A percentile compares a stretch with the other conserved stretches of the same genome.
Evolutionary conservation across 2,329 filamentous ascomycete species (phyloP).

Genomic region (Cladosporium sp.): DNA sequence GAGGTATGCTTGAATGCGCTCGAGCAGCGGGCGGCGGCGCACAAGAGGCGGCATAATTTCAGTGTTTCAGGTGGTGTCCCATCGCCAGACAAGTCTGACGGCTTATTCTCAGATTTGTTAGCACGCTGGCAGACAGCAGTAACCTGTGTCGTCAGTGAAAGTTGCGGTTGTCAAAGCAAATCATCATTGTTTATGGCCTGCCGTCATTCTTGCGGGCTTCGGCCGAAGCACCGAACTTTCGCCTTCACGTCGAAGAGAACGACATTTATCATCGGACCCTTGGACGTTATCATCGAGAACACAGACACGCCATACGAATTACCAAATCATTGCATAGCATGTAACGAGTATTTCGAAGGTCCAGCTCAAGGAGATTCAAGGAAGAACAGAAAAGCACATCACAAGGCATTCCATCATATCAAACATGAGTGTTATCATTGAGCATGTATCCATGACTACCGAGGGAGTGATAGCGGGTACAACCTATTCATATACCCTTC

Average conservation of each 20-base stretch:
- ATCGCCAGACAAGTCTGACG: neutral
- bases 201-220: neutral
- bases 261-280: too few relatives aligned
- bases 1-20: constrained; percentile 75
- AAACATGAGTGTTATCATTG: neutral
- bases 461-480: neutral
- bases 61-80: neutral
- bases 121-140: neutral
- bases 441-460: neutral
- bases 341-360: too few relatives aligned
- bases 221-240: neutral
- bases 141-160: neutral
- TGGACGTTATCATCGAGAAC: too few relatives aligned
- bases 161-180: constrained; percentile 5
- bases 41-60: constrained; percentile 69
- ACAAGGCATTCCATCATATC: too few relatives aligned
- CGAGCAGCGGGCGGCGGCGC: constrained; percentile 69
- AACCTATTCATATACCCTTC: neutral
- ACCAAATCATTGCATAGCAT: too few relatives aligned
- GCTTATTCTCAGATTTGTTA: neutral
- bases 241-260: neutral
- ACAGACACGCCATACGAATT: too few relatives aligned
- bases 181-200: neutral
- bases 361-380: too few relatives aligned
- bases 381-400: too few relatives aligned